Evolutionary conservation across 2,329 filamentous ascomycete genomes (phyloP), one percentile per base, ranked within the genome.

Genomic region (Neofusicoccum sp.): DNA sequence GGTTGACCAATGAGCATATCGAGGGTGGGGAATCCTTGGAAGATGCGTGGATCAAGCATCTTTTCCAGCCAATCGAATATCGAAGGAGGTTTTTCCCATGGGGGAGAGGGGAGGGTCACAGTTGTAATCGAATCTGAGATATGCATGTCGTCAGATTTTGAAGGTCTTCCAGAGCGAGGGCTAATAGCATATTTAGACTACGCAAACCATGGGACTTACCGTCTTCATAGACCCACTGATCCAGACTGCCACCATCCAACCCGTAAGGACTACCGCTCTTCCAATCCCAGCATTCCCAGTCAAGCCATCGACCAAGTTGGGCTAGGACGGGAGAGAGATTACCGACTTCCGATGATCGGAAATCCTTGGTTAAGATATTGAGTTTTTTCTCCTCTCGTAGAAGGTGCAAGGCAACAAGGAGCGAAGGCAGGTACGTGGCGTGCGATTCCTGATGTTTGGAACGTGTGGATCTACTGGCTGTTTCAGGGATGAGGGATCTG

Each of bases 351-450:
- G 74, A 75, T 52, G 72, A 76, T 9, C 80, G 76, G n/a, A 77
- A 73, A 66, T 84, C 81, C n/a, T 78, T 77, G 48, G 81, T 80
- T 61, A 81, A 78, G 3, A 88, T 84, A 65, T 91, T 87, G 1
- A 99, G 84, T 72, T 96, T 98, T 66, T 90, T 84, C 73, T 99
- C 95, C 74, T 99, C 94, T 0, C 90, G 84, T n/a, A 96, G 80
- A 3, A 98, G 81, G 77, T 99, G 95, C 11, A 99, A 80, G 0
- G 86, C 89, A 43, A 88, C 80, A 67, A 96, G 80, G 41, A 94
- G 84, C 31, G 58, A 90, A 82, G 70, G 91, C 85, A 72, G 89
- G 79, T 37, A 90, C 5, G 52, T 58, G 8, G 54, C 31, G 11
- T 62, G 61, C 4, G 49, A 56, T 33, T 62, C 61, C 31, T 56